phyloP scores from a whole-genome alignment of 352 stramenopile genomes.

The Phytophthora ohioensis region DNA sequence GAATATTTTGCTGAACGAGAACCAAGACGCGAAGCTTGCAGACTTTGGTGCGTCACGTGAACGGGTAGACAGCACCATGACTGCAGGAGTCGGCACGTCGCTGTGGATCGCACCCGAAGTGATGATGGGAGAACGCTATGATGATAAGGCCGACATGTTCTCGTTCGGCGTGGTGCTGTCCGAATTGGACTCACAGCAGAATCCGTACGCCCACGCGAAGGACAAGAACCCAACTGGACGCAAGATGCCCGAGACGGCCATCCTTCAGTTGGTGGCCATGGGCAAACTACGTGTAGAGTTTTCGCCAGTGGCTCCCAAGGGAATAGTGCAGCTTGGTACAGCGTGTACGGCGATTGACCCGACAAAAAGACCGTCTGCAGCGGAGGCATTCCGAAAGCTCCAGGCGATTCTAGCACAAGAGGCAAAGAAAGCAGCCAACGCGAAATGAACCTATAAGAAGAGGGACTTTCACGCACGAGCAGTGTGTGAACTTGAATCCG shows the following conservation, averaged over 20 bases:
- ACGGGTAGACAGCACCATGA: slow-evolving; percentile 50
- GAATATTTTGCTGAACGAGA: slow-evolving; percentile 53
- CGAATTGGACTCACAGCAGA: slow-evolving; percentile 54
- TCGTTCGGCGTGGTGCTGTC: slow-evolving; percentile 58
- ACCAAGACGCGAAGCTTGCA: slow-evolving; percentile 51
- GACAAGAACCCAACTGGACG: slow-evolving; percentile 43
- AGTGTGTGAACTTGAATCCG: slow-evolving; percentile 22
- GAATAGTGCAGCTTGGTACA: slow-evolving; percentile 43
- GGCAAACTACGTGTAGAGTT: slow-evolving; percentile 57
- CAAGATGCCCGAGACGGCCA: slow-evolving; percentile 54
- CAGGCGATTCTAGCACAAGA: slow-evolving; percentile 48
- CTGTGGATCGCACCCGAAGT: slow-evolving; percentile 57
- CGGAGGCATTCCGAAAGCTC: slow-evolving; percentile 47
- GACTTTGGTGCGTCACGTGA: slow-evolving; percentile 60
- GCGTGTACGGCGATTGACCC: slow-evolving; percentile 57
- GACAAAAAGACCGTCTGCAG: slow-evolving; percentile 46
- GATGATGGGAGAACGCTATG: slow-evolving; percentile 54
- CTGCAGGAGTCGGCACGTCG: slow-evolving; percentile 51
- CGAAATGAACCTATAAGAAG: slow-evolving; percentile 48
- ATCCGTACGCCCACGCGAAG: slow-evolving; percentile 48
- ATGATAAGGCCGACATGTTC: slow-evolving; percentile 60
- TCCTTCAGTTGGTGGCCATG: slow-evolving; percentile 58
- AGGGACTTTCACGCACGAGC: slow-evolving; percentile 8
- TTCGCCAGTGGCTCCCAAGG: slow-evolving; percentile 30
- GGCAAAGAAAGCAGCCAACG: slow-evolving; percentile 36